phyloP scores from a whole-genome alignment of 352 stramenopile species.

The Aphanomyces cochlioides region DNA sequence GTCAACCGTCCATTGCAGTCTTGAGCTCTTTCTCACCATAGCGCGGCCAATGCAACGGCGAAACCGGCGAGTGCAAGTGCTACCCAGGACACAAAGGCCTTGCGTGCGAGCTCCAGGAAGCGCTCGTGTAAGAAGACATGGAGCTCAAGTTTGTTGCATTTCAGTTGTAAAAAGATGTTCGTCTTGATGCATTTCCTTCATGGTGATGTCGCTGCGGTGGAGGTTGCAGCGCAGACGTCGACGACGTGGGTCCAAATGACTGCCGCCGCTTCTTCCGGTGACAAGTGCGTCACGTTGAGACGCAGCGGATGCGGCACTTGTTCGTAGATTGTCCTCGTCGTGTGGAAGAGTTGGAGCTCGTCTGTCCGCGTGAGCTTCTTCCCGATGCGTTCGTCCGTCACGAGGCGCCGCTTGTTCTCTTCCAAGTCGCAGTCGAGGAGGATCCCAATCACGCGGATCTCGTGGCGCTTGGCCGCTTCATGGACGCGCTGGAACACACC shows the following conservation, averaged over 20 bases:
- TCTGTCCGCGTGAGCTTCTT: background rate
- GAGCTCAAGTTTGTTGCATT: background rate
- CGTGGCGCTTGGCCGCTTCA: background rate
- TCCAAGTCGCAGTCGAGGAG: background rate
- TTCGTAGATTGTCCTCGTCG: background rate
- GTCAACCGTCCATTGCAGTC: background rate
- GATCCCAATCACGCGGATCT: background rate
- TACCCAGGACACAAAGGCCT: conserved; percentile 71
- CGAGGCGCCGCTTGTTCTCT: conserved; percentile 3
- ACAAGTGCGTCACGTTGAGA: conserved; percentile 1
- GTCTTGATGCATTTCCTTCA: background rate
- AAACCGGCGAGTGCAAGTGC: conserved; percentile 55
- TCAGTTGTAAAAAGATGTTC: background rate
- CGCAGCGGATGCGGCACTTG: background rate
- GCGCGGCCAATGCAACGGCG: conserved; percentile 55
- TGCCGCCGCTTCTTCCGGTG: background rate
- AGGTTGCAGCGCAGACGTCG: background rate
- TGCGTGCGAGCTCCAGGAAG: conserved; percentile 66
- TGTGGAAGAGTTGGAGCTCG: background rate
- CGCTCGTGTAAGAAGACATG: conserved; percentile 38
- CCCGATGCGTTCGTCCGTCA: background rate
- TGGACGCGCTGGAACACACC: background rate
- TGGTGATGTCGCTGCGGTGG: background rate
- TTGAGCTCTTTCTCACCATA: background rate
- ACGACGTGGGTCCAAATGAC: background rate